Evolutionary conservation across 2,329 filamentous ascomycete species (phyloP).

Genomic region (Albifimbria verrucaria): DNA sequence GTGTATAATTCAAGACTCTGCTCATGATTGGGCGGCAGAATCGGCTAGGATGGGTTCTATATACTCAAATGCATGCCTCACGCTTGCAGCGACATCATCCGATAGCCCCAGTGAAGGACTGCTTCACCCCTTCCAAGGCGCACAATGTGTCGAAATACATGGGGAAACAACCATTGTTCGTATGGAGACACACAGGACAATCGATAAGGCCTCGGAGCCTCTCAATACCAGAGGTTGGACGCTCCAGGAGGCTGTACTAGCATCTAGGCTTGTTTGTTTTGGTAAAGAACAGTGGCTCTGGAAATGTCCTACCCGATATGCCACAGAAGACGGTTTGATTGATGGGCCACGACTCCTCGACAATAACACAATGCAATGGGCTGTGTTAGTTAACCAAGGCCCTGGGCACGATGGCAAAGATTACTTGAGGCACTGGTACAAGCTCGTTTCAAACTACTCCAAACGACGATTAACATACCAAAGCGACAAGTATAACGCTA

Average conservation of each 20-base stretch:
- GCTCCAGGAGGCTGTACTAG: not conserved
- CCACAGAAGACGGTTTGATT: not conserved
- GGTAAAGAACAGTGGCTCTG: not conserved
- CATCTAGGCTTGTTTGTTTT: not conserved
- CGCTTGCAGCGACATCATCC: not conserved
- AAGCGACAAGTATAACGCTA: not conserved
- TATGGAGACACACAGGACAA: not conserved
- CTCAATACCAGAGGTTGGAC: conserved; percentile 1
- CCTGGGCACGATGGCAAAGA: not conserved
- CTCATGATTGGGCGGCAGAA: not conserved
- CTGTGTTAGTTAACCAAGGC: not conserved
- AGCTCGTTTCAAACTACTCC: not conserved
- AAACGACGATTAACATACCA: not conserved
- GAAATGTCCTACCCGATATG: not conserved
- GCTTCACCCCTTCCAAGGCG: not conserved
- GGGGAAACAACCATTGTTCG: not conserved
- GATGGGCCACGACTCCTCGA: not conserved
- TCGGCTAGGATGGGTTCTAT: not conserved
- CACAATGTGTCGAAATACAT: conserved; percentile 1
- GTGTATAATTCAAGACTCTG: not conserved
- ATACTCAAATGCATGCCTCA: not conserved
- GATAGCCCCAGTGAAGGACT: not conserved
- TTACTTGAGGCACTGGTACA: not conserved
- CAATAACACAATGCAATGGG: not conserved
- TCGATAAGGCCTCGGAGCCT: not conserved